Evolutionary conservation across 371 early-diverging fungal species (phyloP).

Genomic region (Haplosporangium sp.): DNA sequence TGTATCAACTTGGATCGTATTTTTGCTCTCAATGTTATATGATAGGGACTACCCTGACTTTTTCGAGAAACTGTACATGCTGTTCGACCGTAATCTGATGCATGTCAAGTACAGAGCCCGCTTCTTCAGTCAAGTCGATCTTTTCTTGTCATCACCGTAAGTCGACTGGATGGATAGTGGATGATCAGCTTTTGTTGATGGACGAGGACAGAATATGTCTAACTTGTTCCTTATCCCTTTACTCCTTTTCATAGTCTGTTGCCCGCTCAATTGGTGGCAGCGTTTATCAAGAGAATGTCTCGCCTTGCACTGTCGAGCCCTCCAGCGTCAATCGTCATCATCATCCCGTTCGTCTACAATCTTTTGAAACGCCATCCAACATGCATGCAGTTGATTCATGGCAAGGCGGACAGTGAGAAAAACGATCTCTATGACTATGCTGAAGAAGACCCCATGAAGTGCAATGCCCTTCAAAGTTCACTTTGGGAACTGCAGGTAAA

Average conservation of each 20-base stretch:
- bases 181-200: not conserved
- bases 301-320: constrained; percentile 87
- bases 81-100: constrained; percentile 87
- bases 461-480: constrained; percentile 86
- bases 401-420: constrained; percentile 50
- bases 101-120: constrained; percentile 94
- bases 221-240: not conserved
- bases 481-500: constrained; percentile 88
- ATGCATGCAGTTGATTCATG: constrained; percentile 88
- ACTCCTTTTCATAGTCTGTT: constrained; percentile 69
- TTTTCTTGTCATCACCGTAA: constrained; percentile 90
- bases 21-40: not conserved
- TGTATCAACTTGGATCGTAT: too few relatives aligned
- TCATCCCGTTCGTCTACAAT: constrained; percentile 92
- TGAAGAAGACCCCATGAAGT: constrained; percentile 80
- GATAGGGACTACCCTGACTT: constrained; percentile 95
- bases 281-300: constrained; percentile 91
- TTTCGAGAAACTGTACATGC: constrained; percentile 89
- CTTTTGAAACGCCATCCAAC: constrained; percentile 90
- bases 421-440: constrained; percentile 77
- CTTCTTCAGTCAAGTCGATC: constrained; percentile 88
- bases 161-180: constrained; percentile 20
- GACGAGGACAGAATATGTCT: not conserved
- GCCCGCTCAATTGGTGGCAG: constrained; percentile 89
- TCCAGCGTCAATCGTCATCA: constrained; percentile 83